Evolutionary conservation across 306 rosid genomes (phyloP).

Genomic region (Betula pendula): DNA sequence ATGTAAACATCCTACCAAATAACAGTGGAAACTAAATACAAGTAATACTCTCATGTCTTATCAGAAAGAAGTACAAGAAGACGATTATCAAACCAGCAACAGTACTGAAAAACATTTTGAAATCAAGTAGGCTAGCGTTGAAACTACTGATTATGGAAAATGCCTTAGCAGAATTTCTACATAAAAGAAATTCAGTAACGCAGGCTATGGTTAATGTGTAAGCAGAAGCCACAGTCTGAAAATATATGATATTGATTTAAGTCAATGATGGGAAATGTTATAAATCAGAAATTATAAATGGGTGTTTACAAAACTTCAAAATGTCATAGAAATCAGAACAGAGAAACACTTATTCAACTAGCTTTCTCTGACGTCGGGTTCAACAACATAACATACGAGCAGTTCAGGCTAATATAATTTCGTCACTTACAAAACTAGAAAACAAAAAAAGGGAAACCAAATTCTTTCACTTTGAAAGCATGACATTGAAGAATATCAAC

Average conservation of each 20-base stretch:
- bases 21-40: conserved; percentile 11
- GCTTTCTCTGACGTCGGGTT: background rate
- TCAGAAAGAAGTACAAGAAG: background rate
- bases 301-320: background rate
- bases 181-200: background rate
- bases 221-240: conserved; percentile 6
- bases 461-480: background rate
- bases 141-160: background rate
- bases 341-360: background rate
- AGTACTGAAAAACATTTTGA: no score
- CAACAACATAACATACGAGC: background rate
- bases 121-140: no score
- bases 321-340: background rate
- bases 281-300: background rate
- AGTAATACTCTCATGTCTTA: background rate
- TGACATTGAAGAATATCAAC: background rate
- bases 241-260: background rate
- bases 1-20: background rate
- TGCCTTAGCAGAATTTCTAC: background rate
- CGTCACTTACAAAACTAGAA: background rate
- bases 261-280: background rate
- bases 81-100: background rate
- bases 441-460: background rate
- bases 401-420: background rate
- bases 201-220: background rate